A percentile compares a stretch with the other conserved stretches of the same genome.
These are phyloP conservation scores for Pelargonium hybrid DNA, from an alignment of 441 rosid genomes.

Conservation along the genomic window DNA sequence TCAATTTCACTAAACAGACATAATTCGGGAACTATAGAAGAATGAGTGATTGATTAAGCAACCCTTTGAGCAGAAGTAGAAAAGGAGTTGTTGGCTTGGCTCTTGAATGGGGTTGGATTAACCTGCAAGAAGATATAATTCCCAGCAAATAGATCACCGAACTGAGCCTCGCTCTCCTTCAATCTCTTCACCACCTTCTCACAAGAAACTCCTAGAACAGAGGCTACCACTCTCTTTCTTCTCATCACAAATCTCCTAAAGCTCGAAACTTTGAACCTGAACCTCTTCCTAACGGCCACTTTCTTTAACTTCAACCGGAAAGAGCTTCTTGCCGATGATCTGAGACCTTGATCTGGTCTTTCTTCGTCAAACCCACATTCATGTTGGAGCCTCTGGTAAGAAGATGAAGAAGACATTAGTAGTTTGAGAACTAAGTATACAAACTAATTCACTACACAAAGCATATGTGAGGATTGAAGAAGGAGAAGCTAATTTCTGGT, in stretches of 20 bases:
- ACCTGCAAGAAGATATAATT: conserved; percentile 70
- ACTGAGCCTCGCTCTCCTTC: conserved; percentile 55
- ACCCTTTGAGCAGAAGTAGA: no score
- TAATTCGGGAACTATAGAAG: no score
- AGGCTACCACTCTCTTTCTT: conserved; percentile 29
- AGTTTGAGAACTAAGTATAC: no score
- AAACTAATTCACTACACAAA: no score
- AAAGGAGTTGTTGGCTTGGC: no score
- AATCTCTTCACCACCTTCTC: conserved; percentile 50
- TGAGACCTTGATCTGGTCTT: conserved; percentile 7
- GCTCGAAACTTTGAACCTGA: conserved; percentile 44
- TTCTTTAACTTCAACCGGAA: conserved; percentile 27
- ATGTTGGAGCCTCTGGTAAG: conserved; percentile 29
- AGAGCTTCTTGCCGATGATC: conserved; percentile 18
- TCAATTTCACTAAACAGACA: no score
- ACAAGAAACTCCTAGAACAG: conserved; percentile 27
- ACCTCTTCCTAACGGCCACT: conserved; percentile 32
- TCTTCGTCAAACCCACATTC: conserved; percentile 25
- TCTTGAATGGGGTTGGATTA: background rate
- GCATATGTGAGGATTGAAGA: background rate
- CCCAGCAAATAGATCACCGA: conserved; percentile 81
- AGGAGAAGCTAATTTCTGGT: background rate
- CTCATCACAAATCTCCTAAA: conserved; percentile 42
- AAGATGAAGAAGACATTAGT: background rate
- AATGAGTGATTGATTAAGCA: no score